phyloP scores from a whole-genome alignment of 2,329 filamentous ascomycete species.

The Colletotrichum scovillei region DNA sequence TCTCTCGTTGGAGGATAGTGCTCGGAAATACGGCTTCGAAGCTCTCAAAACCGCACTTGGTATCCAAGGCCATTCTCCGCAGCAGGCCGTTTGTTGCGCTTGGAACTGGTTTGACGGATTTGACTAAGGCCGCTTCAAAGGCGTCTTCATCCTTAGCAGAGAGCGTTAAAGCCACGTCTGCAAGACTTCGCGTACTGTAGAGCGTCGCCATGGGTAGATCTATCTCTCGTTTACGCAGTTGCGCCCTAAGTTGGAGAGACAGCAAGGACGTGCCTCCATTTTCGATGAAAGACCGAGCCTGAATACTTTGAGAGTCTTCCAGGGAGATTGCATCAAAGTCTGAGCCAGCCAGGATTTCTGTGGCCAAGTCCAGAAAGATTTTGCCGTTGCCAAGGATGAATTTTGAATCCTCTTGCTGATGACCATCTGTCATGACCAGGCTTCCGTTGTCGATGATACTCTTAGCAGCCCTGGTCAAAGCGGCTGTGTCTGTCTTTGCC shows the following conservation, averaged over 20 bases:
- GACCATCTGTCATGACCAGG: background rate
- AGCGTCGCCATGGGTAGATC: background rate
- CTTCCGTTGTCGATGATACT: background rate
- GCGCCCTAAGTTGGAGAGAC: background rate
- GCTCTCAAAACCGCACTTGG: background rate
- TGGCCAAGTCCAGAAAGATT: background rate
- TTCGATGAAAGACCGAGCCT: slow-evolving; percentile 7
- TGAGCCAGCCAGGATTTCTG: background rate
- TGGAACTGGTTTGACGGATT: background rate
- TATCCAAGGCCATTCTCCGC: background rate
- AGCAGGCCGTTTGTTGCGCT: background rate
- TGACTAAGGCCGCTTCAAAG: background rate
- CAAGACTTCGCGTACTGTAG: background rate
- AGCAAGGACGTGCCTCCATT: background rate
- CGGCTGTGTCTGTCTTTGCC: slow-evolving; percentile 1
- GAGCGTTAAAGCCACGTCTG: background rate
- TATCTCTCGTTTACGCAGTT: background rate
- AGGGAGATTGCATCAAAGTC: background rate
- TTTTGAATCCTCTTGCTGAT: background rate
- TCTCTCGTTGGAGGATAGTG: background rate
- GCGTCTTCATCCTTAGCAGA: background rate
- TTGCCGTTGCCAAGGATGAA: background rate
- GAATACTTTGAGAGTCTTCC: background rate
- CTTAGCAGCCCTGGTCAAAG: slow-evolving; percentile 9
- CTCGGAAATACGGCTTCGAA: background rate